Conservation (phyloP, 768 basidiomycete genomes). For the Suillus americanus region DNA sequence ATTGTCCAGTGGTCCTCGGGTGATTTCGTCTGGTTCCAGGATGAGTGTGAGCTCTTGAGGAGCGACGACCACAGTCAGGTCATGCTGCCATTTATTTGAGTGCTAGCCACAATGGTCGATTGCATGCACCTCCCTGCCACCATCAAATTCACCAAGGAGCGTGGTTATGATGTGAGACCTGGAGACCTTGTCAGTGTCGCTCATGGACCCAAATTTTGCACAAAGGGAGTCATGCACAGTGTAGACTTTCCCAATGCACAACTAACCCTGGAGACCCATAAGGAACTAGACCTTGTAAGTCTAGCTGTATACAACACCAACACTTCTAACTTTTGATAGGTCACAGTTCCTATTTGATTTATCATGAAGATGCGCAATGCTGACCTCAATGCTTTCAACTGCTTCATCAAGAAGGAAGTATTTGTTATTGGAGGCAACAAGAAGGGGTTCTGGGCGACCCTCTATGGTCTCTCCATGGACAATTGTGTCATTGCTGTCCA, state of each 20-base stretch:
- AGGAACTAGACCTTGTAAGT: too few species aligned
- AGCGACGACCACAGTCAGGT: too few species aligned
- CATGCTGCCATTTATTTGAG: neutral
- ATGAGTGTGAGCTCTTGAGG: neutral
- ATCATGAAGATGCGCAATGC: too few species aligned
- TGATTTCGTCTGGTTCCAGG: neutral
- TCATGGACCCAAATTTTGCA: too few species aligned
- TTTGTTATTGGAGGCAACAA: neutral
- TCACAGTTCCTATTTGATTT: too few species aligned
- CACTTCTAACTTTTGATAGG: too few species aligned
- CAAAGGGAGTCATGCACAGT: too few species aligned
- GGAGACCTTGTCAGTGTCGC: neutral
- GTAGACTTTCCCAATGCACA: too few species aligned
- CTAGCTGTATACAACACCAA: fast-evolving
- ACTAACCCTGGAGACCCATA: too few species aligned
- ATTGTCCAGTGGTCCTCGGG: neutral
- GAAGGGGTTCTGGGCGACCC: neutral
- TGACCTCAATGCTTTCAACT: too few species aligned
- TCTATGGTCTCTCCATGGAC: neutral
- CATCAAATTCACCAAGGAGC: neutral
- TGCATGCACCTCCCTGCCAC: neutral
- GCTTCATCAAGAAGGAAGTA: neutral
- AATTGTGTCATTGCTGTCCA: neutral
- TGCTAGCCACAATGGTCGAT: neutral
- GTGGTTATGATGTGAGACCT: neutral